A percentile compares a stretch with the other conserved stretches of the same genome.
Evolutionary conservation across 2,329 filamentous ascomycete species (phyloP).

Genomic region (Furcasterigmium furcatum): DNA sequence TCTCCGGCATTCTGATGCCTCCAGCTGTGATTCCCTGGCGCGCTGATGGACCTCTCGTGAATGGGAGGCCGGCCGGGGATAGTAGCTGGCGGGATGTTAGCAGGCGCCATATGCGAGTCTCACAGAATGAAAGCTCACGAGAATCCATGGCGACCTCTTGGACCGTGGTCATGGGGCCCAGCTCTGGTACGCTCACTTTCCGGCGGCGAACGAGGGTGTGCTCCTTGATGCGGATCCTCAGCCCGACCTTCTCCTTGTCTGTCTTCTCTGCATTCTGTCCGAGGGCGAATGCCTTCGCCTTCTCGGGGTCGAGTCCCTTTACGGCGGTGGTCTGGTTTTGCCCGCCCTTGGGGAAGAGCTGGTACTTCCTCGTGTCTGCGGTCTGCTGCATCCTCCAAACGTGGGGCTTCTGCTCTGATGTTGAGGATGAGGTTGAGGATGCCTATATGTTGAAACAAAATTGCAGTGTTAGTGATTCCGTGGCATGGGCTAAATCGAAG

Average conservation of each 20-base stretch:
- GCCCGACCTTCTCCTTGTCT: constrained; percentile 32
- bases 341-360: constrained; percentile 55
- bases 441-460: constrained; percentile 9
- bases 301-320: constrained; percentile 48
- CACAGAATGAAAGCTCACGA: constrained; percentile 43
- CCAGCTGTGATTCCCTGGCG: constrained; percentile 47
- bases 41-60: constrained; percentile 62
- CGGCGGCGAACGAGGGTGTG: constrained; percentile 54
- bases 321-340: constrained; percentile 36
- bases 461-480: constrained; percentile 6
- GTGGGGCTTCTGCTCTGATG: constrained; percentile 42
- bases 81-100: constrained; percentile 45
- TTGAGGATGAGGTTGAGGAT: constrained; percentile 13
- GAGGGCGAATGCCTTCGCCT: constrained; percentile 41
- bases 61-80: constrained; percentile 63
- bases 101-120: neutral
- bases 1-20: constrained; percentile 40
- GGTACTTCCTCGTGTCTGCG: constrained; percentile 50
- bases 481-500: too few species aligned
- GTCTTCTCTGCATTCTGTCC: constrained; percentile 33
- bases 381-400: constrained; percentile 58
- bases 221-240: constrained; percentile 55
- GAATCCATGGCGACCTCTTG: constrained; percentile 68
- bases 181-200: constrained; percentile 62
- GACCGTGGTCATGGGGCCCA: constrained; percentile 67